Conservation (phyloP, 2,329 filamentous ascomycete species). For the Claviceps humidiphila region DNA sequence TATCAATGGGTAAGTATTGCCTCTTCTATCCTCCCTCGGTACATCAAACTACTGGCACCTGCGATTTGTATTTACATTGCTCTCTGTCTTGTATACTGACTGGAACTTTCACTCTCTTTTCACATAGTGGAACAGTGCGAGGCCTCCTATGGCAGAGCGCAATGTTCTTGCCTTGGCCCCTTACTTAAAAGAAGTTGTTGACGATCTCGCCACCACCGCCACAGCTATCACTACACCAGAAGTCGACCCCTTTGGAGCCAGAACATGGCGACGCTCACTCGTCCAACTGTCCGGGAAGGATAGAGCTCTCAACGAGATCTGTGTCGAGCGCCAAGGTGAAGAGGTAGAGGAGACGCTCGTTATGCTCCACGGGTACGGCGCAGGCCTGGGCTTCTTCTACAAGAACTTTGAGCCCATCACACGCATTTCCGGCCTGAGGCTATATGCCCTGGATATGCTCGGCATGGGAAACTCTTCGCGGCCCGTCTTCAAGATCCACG, state of each 20-base stretch:
- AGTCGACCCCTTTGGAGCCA: constrained; percentile 69
- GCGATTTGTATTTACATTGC: background rate
- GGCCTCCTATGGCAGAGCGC: constrained; percentile 73
- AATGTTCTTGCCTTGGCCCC: constrained; percentile 78
- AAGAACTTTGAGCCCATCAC: constrained; percentile 90
- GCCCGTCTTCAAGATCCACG: constrained; percentile 70
- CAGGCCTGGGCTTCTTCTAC: constrained; percentile 94
- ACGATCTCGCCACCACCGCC: constrained; percentile 41
- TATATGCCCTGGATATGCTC: constrained; percentile 89
- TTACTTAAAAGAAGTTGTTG: constrained; percentile 62
- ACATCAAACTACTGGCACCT: background rate
- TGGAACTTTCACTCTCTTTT: too few species aligned
- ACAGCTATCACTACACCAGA: constrained; percentile 13
- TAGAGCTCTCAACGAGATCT: constrained; percentile 83
- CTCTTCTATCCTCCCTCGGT: background rate
- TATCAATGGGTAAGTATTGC: constrained; percentile 63
- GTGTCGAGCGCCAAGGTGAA: constrained; percentile 72
- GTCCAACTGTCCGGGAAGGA: constrained; percentile 76
- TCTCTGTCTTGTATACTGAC: background rate
- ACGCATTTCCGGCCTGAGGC: constrained; percentile 65
- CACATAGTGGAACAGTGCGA: constrained; percentile 67
- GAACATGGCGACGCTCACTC: constrained; percentile 76
- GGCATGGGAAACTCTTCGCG: constrained; percentile 86
- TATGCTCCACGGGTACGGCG: constrained; percentile 93
- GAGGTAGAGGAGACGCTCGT: constrained; percentile 74